Percentiles rank a stretch among this genome's conserved stretches.
Conservation (phyloP, 345 rosid genomes). For the Populus davidiana region DNA sequence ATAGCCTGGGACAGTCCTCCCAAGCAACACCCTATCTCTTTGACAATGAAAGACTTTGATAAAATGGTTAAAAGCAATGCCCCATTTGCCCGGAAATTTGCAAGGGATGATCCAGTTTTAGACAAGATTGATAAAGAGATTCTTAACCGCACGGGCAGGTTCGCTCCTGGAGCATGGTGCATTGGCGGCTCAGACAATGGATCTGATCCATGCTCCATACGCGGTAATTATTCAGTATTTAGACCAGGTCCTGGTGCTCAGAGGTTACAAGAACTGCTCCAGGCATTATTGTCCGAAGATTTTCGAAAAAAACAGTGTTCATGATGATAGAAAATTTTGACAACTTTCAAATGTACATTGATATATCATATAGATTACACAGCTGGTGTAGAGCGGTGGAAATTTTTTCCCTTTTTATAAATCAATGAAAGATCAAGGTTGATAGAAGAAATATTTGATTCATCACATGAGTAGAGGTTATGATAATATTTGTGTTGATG, state of each 20-base stretch:
- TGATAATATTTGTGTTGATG: background rate
- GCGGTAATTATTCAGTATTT: conserved; percentile 57
- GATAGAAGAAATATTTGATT: background rate
- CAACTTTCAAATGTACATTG: conserved; percentile 34
- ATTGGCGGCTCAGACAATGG: conserved; percentile 52
- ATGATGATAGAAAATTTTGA: conserved; percentile 27
- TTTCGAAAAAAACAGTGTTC: conserved; percentile 54
- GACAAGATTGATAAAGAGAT: conserved; percentile 82
- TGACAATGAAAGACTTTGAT: conserved; percentile 63
- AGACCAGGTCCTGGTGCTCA: conserved; percentile 75
- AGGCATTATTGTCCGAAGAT: conserved; percentile 54
- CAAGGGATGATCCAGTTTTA: conserved; percentile 65
- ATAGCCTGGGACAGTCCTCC: conserved; percentile 98
- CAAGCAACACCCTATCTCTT: conserved; percentile 75
- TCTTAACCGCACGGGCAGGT: conserved; percentile 54
- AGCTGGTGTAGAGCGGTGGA: conserved; percentile 17
- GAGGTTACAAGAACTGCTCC: conserved; percentile 57
- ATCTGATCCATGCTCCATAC: conserved; percentile 59
- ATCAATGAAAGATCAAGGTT: conserved; percentile 17
- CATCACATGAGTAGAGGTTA: background rate
- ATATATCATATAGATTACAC: conserved; percentile 31
- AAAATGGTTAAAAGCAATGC: conserved; percentile 80
- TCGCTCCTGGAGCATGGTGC: conserved; percentile 84
- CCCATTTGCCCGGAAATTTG: conserved; percentile 86
- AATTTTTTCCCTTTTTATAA: conserved; percentile 4